Evolutionary conservation across 2,329 filamentous ascomycete genomes (phyloP), one percentile per base, ranked within the genome.

Genomic region (Neofusicoccum laricinum): DNA sequence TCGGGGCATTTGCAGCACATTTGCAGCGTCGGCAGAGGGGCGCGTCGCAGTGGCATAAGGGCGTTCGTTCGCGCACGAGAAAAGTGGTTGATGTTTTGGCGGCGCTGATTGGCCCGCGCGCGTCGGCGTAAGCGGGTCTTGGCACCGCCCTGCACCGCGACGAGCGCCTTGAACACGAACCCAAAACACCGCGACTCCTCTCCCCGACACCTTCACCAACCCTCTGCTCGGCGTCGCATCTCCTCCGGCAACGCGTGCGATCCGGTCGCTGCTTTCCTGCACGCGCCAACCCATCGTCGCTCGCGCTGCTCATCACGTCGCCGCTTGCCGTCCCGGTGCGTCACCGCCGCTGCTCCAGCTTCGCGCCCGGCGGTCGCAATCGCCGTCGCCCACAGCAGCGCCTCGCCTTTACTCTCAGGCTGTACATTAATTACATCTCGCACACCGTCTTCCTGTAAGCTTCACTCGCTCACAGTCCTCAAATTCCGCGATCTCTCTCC

Each of bases 121-220:
- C 25, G 41, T 55, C 49, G 53, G 50, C 61, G 41, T 63, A 63
- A 63, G 61, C 61, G 38, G 50, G 61, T 59, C 55, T 59, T 59
- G 55, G 61, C 50, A 36, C 49, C 46, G 59, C 45, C 30, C 36
- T 63, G 61, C 49, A 53, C 61, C 38, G 61, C 61, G 48, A 51
- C 48, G 61, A 36, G 49, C 59, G 59, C 59, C 46, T 51, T 62
- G 59, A 63, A 63, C 61, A 53, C 61, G 61, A 63, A 63, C 61
- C 61, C 61, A 63, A 59, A 63, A 63, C 61, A 63, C 48, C 30
- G 14, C 48, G 19, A 25, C 38, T 53, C 61, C 50, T 30, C 45
- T 50, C 59, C 40, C 50, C 25, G n/a, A 45, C 30, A 53, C 49
- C n/a, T 12, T 55, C 49, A 36, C 49, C 40, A 7, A 21, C 32